Percentiles rank a stretch among this genome's conserved stretches.
Evolutionary conservation across 108 stramenopile genomes (phyloP).

Genomic region (Mediolabrus comicus): DNA sequence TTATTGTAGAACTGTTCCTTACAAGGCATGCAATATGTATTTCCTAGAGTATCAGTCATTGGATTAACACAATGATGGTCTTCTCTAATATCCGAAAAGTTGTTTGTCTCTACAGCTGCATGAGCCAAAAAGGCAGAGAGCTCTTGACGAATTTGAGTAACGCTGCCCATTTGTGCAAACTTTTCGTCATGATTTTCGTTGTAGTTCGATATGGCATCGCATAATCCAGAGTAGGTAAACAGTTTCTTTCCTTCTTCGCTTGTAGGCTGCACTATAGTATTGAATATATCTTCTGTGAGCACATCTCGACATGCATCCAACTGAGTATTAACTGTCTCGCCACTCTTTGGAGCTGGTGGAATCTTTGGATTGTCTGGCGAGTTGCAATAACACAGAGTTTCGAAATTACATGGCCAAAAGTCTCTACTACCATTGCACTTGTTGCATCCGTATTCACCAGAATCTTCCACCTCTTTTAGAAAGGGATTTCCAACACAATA

Average conservation of each 20-base stretch:
- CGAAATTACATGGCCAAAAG: conserved; percentile 52
- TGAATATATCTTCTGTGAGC: conserved; percentile 35
- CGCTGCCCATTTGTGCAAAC: conserved; percentile 37
- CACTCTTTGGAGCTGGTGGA: conserved; percentile 40
- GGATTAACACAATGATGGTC: conserved; percentile 35
- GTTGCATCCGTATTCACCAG: conserved; percentile 22
- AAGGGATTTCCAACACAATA: conserved; percentile 3
- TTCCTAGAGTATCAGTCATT: conserved; percentile 27
- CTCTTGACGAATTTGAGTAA: conserved; percentile 16
- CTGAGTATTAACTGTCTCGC: conserved; percentile 15
- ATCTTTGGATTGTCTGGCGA: conserved; percentile 14
- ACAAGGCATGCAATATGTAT: conserved; percentile 41
- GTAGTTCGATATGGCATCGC: conserved; percentile 32
- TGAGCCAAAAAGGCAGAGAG: conserved; percentile 40
- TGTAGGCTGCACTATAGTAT: conserved; percentile 25
- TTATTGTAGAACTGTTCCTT: conserved; percentile 29
- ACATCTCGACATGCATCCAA: conserved; percentile 26
- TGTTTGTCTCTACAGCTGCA: conserved; percentile 27
- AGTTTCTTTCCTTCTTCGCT: conserved; percentile 16
- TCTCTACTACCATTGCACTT: conserved; percentile 23
- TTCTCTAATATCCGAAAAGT: conserved; percentile 24
- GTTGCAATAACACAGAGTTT: conserved; percentile 40
- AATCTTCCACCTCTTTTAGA: background rate
- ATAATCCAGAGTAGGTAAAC: conserved; percentile 38
- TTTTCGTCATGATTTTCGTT: conserved; percentile 43